Evolutionary conservation across 1,139 yeast genomes (phyloP).

Genomic region (Nakaseomyces kungkrabaensis): DNA sequence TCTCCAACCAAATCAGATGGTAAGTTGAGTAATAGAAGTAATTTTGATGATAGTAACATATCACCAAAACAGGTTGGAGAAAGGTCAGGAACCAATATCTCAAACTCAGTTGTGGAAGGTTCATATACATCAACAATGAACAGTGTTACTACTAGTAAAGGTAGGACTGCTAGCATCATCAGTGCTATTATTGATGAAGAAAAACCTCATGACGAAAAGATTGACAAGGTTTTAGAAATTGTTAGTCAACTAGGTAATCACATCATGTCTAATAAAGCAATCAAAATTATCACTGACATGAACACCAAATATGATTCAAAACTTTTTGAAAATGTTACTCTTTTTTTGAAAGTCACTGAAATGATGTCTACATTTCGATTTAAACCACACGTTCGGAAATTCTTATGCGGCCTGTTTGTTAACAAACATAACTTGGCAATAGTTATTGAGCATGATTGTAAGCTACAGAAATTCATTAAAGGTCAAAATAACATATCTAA

Average conservation of each 20-base stretch:
- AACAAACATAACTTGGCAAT: constrained; percentile 48
- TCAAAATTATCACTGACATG: constrained; percentile 48
- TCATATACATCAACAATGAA: neutral
- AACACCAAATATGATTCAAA: constrained; percentile 42
- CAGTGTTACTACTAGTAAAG: neutral
- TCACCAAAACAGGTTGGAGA: neutral
- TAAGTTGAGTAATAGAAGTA: neutral
- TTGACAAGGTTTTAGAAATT: constrained; percentile 43
- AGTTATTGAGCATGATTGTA: constrained; percentile 38
- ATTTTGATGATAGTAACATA: neutral
- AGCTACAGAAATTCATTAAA: constrained; percentile 5
- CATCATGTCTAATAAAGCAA: constrained; percentile 54
- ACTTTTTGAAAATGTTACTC: constrained; percentile 45
- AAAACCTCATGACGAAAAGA: constrained; percentile 31
- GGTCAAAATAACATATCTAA: neutral
- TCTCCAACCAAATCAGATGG: neutral
- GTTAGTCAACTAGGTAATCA: constrained; percentile 57
- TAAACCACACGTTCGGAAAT: constrained; percentile 53
- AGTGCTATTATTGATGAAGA: constrained; percentile 12
- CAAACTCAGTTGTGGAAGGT: neutral
- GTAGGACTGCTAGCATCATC: constrained; percentile 17
- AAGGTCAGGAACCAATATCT: neutral
- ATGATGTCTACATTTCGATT: constrained; percentile 60
- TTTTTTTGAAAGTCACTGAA: constrained; percentile 52
- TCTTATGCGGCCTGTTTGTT: constrained; percentile 59